Conservation (phyloP, 129 eudicot species). For the Flaveria trinervia region DNA sequence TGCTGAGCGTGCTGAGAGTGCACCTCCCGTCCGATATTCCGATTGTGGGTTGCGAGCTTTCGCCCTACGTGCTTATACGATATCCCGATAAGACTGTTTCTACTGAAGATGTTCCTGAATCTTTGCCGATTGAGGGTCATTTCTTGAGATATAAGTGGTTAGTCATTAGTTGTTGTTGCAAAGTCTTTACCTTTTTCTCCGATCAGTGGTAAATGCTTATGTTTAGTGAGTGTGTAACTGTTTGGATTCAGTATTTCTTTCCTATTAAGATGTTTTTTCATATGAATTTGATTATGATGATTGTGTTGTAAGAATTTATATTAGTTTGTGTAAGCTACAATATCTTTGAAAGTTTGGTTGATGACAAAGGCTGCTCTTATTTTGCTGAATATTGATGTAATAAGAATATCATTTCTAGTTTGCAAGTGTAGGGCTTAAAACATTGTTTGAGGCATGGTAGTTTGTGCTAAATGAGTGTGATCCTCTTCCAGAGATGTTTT, state of each 20-base stretch:
- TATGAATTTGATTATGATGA: constrained; percentile 18
- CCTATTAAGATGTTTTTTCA: neutral
- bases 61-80: constrained; percentile 63
- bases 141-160: constrained; percentile 66
- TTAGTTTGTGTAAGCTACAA: neutral
- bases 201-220: constrained; percentile 14
- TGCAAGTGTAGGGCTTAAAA: too few species aligned
- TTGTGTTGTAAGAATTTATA: neutral
- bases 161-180: constrained; percentile 19
- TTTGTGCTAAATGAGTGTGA: too few species aligned
- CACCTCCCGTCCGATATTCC: constrained; percentile 93
- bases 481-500: too few species aligned
- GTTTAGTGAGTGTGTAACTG: neutral
- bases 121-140: constrained; percentile 50
- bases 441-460: too few species aligned
- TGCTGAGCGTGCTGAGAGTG: constrained; percentile 72
- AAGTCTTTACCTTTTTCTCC: neutral
- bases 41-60: constrained; percentile 82
- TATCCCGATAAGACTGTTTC: constrained; percentile 48
- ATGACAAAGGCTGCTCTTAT: neutral
- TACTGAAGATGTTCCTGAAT: constrained; percentile 52
- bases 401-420: neutral
- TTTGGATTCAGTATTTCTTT: neutral
- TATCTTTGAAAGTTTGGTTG: neutral
- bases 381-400: neutral